Evolutionary conservation across 2,329 filamentous ascomycete genomes (phyloP).

Genomic region (Scedosporium apiospermum): DNA sequence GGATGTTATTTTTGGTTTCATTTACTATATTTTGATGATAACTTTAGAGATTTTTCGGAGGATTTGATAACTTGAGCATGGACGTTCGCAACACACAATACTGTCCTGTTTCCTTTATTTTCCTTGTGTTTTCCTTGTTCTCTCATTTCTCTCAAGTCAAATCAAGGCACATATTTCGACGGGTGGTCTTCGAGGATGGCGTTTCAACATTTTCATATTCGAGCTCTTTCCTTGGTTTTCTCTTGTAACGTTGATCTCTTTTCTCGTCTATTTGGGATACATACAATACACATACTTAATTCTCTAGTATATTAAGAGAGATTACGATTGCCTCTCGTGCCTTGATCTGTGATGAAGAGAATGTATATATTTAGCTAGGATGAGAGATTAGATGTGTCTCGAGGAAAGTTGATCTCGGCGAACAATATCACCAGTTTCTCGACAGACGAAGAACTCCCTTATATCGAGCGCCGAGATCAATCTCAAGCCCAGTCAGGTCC

Average conservation of each 20-base stretch:
- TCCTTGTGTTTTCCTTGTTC: background rate
- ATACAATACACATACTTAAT: background rate
- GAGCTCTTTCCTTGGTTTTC: background rate
- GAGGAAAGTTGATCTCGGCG: no score
- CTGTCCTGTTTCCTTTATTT: background rate
- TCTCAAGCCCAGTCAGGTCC: no score
- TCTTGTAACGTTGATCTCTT: conserved; percentile 2
- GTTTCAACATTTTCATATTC: no score
- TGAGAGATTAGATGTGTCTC: no score
- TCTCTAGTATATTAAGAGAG: background rate
- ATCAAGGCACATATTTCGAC: background rate
- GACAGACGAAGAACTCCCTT: no score
- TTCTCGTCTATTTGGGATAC: conserved; percentile 10
- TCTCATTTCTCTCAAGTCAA: background rate
- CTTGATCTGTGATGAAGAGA: background rate
- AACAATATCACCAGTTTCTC: no score
- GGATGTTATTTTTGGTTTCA: background rate
- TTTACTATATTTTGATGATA: background rate
- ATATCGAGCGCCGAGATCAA: no score
- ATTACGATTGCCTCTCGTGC: background rate
- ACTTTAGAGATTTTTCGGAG: no score
- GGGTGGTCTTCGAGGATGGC: no score
- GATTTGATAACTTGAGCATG: no score
- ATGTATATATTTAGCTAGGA: background rate
- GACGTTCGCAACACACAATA: no score